Evolutionary conservation across 2,329 filamentous ascomycete genomes (phyloP), one percentile per base, ranked within the genome.

Genomic region (Coniochaeta sp.): DNA sequence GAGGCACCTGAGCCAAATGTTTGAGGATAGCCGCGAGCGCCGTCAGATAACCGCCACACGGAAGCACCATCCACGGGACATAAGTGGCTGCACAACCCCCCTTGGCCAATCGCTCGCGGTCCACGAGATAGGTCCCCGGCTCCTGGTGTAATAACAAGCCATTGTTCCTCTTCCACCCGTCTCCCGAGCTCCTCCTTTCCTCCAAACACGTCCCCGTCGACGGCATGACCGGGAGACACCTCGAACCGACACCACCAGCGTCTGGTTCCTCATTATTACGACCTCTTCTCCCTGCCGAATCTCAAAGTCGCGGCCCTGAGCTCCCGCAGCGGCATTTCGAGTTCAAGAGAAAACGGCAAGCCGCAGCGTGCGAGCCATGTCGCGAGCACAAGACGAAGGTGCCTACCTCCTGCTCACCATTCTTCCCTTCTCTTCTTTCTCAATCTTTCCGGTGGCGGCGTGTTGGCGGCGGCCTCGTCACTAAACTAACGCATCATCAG

Each of bases 311-410:
- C 14, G 45, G 26, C 6, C 45, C 45, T 3, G 28, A 31, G 26
- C 45, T 30, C 3, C 45, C 45, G 28, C 45, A 48, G 18, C 45
- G 45, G n/a, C 45, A 48, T 14, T 48, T 28, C 28, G 45, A 48
- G 10, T 48, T 48, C 45, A 48, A 48, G 20, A 31, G 28, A 9
- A 48, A 31, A 31, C 4, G 45, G 12, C 45, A 48, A 48, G 45
- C 59, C 7, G 64, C 64, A 3, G 64, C 64, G 3, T 66, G 64
- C 48, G 60, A 64, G 30, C 61, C 63, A 8, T 66, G 64, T 51
- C 58, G 63, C 48, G 64, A 54, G 45, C 60, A 62, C 52, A 66
- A 66, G 49, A 64, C 62, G 28, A 64, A 63, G 57, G 64, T 65
- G 53, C 47, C 20, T 27, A 18, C 4, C 9, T 52, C 4, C 18